Evolutionary conservation across 495 filamentous ascomycete species (phyloP).

Genomic region (Achaetomiella virescens): DNA sequence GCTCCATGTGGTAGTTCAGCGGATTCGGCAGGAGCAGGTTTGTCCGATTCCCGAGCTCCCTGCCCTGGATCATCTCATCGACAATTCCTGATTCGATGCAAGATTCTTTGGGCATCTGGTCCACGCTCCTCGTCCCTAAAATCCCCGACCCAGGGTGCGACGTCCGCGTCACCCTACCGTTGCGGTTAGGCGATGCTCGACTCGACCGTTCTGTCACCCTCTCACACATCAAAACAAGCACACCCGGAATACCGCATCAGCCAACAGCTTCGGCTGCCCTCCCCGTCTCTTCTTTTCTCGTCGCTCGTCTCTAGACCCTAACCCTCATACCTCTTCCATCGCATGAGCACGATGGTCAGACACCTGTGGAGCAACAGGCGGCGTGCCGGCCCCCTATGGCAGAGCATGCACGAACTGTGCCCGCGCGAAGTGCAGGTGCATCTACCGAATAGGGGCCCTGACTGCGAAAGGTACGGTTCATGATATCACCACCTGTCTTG

Average conservation of each 20-base stretch:
- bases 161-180: neutral
- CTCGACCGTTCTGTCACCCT: neutral
- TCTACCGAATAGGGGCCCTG: slow-evolving; percentile 29
- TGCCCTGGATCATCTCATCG: neutral
- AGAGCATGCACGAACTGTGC: slow-evolving; percentile 52
- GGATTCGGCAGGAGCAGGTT: neutral
- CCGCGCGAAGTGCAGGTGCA: slow-evolving; percentile 52
- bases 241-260: no score
- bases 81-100: neutral
- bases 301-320: slow-evolving; percentile 3
- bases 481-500: neutral
- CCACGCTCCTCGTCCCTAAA: no score
- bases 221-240: neutral
- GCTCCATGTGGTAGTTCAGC: neutral
- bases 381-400: slow-evolving; percentile 38
- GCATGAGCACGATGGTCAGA: neutral
- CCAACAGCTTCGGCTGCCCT: neutral
- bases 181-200: neutral
- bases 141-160: neutral
- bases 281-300: neutral
- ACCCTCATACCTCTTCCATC: neutral
- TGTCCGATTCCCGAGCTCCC: neutral
- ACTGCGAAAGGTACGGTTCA: slow-evolving; percentile 44
- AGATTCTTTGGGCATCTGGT: neutral
- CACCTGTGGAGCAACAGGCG: neutral